Evolutionary conservation across 2,329 filamentous ascomycete species (phyloP).

Genomic region (Penicillium sp.): DNA sequence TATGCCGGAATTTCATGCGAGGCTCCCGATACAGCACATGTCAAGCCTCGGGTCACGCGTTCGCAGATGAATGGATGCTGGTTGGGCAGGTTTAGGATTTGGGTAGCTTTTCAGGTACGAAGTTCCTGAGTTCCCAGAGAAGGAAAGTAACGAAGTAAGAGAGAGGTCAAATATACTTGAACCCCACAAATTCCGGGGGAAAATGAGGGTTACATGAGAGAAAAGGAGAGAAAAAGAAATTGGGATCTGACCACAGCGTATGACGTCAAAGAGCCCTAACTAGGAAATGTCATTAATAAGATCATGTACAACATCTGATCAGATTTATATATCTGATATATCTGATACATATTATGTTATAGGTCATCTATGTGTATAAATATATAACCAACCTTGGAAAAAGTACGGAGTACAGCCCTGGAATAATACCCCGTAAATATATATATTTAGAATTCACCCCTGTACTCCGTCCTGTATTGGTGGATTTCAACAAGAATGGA

Average conservation of each 20-base stretch:
- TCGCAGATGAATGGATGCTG: background rate
- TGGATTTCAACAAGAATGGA: background rate
- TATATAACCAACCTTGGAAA: too few relatives aligned
- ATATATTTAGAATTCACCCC: background rate
- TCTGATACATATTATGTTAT: background rate
- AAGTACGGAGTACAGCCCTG: background rate
- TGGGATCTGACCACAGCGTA: background rate
- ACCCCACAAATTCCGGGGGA: background rate
- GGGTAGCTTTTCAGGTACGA: constrained; percentile 5
- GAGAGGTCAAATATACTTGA: background rate
- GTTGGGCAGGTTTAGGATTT: constrained; percentile 2
- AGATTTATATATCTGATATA: background rate
- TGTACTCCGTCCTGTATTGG: background rate
- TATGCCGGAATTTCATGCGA: constrained; percentile 1
- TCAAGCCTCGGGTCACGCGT: background rate
- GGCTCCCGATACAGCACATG: background rate
- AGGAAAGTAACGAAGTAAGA: background rate
- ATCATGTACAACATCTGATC: background rate
- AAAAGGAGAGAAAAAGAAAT: background rate
- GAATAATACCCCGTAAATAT: background rate
- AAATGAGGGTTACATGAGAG: background rate
- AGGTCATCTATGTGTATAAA: background rate
- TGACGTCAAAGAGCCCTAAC: background rate
- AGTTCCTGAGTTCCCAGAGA: background rate
- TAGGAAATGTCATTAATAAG: background rate